These are phyloP conservation scores for Calamus simplicifolius DNA, from an alignment of 176 grass and related monocot genomes.

Conservation along the genomic window DNA sequence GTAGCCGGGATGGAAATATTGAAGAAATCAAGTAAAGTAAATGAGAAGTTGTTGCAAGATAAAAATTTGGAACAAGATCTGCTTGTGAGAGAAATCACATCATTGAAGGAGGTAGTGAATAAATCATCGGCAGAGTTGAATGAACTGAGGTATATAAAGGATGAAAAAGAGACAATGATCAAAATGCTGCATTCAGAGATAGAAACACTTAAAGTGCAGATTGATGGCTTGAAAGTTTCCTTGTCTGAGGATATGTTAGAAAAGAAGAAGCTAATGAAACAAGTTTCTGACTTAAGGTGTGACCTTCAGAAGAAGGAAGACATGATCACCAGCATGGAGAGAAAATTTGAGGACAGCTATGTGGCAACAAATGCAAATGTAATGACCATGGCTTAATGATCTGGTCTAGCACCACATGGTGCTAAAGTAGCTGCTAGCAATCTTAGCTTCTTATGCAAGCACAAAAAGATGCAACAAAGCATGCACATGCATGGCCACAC, in stretches of 20 bases:
- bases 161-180: conserved; percentile 44
- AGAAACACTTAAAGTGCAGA: conserved; percentile 42
- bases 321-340: neutral
- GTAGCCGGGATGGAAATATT: conserved; percentile 18
- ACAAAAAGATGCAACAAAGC: too few species aligned
- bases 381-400: conserved; percentile 11
- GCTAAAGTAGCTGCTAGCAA: too few species aligned
- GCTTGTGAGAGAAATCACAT: conserved; percentile 46
- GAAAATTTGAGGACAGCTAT: conserved; percentile 16
- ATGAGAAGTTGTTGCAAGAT: conserved; percentile 39
- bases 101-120: conserved; percentile 37
- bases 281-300: conserved; percentile 45
- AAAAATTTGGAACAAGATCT: conserved; percentile 48
- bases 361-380: conserved; percentile 30
- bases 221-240: conserved; percentile 33
- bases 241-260: conserved; percentile 63
- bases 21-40: conserved; percentile 24
- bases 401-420: too few species aligned
- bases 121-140: conserved; percentile 39
- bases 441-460: too few species aligned
- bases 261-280: conserved; percentile 50
- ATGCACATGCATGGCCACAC: too few species aligned
- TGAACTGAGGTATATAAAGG: conserved; percentile 30
- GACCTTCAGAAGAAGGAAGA: conserved; percentile 38
- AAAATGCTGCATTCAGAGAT: conserved; percentile 53